Evolutionary conservation across 257 asterid species (phyloP).

Genomic region (Anisodus acutangulus): DNA sequence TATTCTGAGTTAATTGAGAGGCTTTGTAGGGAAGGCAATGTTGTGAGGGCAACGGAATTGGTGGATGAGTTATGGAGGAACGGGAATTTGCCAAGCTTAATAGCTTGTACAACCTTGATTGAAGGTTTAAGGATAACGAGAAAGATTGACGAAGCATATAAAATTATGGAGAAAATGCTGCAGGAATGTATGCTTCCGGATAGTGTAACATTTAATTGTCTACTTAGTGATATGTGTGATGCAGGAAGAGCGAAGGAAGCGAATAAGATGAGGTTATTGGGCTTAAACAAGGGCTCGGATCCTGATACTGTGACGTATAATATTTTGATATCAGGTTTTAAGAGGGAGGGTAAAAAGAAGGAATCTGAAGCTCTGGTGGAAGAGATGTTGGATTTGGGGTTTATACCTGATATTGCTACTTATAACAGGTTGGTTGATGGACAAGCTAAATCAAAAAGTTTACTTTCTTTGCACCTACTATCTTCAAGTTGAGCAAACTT

Average conservation of each 20-base stretch:
- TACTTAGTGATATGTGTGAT: slow-evolving; percentile 69
- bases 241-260: slow-evolving; percentile 68
- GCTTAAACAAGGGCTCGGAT: slow-evolving; percentile 67
- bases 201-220: slow-evolving; percentile 78
- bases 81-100: slow-evolving; percentile 62
- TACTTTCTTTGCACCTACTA: background rate
- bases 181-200: slow-evolving; percentile 62
- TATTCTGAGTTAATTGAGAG: slow-evolving; percentile 56
- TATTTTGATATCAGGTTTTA: slow-evolving; percentile 70
- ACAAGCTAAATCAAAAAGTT: slow-evolving; percentile 50
- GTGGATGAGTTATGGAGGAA: slow-evolving; percentile 70
- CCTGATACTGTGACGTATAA: slow-evolving; percentile 74
- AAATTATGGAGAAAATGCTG: slow-evolving; percentile 63
- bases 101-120: slow-evolving; percentile 70
- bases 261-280: slow-evolving; percentile 72
- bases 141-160: slow-evolving; percentile 48
- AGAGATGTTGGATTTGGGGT: slow-evolving; percentile 91
- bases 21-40: slow-evolving; percentile 56
- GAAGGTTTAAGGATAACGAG: slow-evolving; percentile 63
- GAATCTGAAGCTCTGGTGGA: slow-evolving; percentile 77
- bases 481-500: background rate
- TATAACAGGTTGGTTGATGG: slow-evolving; percentile 72
- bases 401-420: slow-evolving; percentile 74
- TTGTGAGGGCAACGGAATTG: slow-evolving; percentile 55
- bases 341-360: slow-evolving; percentile 65